Conservation (phyloP, 257 asterid genomes). For the Ajuga chamaepitys region DNA sequence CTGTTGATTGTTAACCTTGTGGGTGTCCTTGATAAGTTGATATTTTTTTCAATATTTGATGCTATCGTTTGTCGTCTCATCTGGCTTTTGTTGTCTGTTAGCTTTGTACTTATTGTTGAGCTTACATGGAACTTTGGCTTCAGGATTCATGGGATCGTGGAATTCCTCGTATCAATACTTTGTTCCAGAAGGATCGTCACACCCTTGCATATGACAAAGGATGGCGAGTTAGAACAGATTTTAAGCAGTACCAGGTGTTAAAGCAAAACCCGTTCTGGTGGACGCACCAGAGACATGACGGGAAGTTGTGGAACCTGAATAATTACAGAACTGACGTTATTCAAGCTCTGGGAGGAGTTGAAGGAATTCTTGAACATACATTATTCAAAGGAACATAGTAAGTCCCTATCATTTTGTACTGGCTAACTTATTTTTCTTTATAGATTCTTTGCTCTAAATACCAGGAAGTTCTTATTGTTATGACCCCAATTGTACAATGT, state of each 20-base stretch:
- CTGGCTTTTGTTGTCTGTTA: not conserved
- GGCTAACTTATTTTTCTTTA: not conserved
- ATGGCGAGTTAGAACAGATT: constrained; percentile 97
- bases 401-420: constrained; percentile 16
- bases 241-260: constrained; percentile 97
- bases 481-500: not conserved
- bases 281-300: constrained; percentile 99
- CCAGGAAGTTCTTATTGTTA: not conserved
- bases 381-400: constrained; percentile 98
- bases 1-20: not conserved
- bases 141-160: constrained; percentile 99
- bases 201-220: constrained; percentile 99
- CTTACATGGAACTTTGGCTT: constrained; percentile 5
- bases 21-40: not conserved
- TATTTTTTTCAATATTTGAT: not conserved
- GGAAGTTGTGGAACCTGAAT: constrained; percentile 96
- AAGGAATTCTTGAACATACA: constrained; percentile 98
- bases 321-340: constrained; percentile 97
- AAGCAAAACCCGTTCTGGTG: constrained; percentile 99
- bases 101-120: not conserved
- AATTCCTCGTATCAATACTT: constrained; percentile 94
- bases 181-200: constrained; percentile 98
- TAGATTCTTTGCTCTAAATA: not conserved
- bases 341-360: constrained; percentile 99
- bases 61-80: not conserved